Conservation (phyloP, 1,284 basidiomycete genomes). For the Afroboletus lepidellus region DNA sequence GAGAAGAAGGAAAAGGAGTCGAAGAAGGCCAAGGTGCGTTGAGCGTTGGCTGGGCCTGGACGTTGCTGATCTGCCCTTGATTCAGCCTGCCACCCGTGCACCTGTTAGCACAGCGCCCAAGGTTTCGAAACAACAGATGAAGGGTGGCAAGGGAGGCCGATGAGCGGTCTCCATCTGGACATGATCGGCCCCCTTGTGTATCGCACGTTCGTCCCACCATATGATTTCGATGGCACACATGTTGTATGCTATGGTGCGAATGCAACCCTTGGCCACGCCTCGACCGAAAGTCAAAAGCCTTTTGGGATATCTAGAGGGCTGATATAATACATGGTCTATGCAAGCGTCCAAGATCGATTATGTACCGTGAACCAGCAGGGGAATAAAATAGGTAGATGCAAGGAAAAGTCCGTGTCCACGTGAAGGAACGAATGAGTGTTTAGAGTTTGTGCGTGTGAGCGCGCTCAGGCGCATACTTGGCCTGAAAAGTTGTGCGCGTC, state of each 20-base stretch:
- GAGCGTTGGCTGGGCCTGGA: neutral
- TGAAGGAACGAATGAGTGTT: conserved; percentile 12
- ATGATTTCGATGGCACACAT: conserved; percentile 18
- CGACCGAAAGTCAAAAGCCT: neutral
- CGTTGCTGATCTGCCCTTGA: neutral
- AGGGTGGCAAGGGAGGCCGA: conserved; percentile 80
- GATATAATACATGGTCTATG: conserved; percentile 21
- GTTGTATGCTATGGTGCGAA: conserved; percentile 10
- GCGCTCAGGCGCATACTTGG: conserved; percentile 51
- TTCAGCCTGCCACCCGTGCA: conserved; percentile 50
- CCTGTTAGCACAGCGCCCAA: conserved; percentile 64
- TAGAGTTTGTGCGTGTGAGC: conserved; percentile 40
- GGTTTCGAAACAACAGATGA: conserved; percentile 95
- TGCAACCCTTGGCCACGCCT: neutral
- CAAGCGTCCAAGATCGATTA: conserved; percentile 13
- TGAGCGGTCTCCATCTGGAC: conserved; percentile 26
- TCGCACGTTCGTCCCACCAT: conserved; percentile 22
- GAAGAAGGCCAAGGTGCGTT: conserved; percentile 83
- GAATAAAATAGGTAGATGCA: conserved; percentile 5
- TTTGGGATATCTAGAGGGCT: conserved; percentile 4
- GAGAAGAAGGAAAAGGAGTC: conserved; percentile 97
- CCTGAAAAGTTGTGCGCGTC: conserved; percentile 34
- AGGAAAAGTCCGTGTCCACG: conserved; percentile 6
- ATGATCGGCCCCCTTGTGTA: conserved; percentile 17
- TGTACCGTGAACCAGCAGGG: conserved; percentile 6